Percentiles rank a stretch among this genome's conserved stretches.
These are phyloP conservation scores for Auricularia sp. DNA, from an alignment of 768 basidiomycete species.

Conservation along the genomic window DNA sequence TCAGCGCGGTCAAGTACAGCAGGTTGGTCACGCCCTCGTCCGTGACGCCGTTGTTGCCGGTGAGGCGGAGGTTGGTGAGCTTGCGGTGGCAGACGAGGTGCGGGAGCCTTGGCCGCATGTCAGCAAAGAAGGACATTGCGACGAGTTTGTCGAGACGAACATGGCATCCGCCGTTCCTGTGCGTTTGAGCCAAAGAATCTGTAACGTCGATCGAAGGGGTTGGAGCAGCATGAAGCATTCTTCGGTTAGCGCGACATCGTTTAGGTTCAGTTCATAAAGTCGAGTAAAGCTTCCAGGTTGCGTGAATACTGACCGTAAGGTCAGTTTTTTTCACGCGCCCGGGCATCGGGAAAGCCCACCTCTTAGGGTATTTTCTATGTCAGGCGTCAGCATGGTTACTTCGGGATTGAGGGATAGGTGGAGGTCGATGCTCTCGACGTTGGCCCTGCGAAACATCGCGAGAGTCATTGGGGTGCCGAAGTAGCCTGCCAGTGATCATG, in stretches of 20 bases:
- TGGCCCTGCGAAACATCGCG: neutral
- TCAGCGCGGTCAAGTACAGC: conserved; percentile 35
- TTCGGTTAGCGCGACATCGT: conserved; percentile 33
- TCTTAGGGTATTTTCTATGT: neutral
- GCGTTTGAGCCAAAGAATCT: conserved; percentile 36
- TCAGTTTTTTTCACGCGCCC: neutral
- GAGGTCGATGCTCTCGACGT: neutral
- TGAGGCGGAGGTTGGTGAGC: conserved; percentile 41
- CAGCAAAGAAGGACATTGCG: neutral
- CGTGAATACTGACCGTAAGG: conserved; percentile 32
- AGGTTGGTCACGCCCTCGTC: conserved; percentile 51
- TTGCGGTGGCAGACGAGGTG: conserved; percentile 43
- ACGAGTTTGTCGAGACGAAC: conserved; percentile 24
- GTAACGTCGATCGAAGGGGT: conserved; percentile 37
- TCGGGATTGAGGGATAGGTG: neutral
- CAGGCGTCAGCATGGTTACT: neutral
- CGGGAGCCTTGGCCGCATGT: conserved; percentile 33
- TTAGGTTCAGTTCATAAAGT: conserved; percentile 41
- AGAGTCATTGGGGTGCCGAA: neutral
- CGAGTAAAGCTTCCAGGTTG: conserved; percentile 41
- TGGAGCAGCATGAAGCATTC: conserved; percentile 42
- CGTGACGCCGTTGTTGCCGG: conserved; percentile 41
- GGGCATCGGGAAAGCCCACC: neutral
- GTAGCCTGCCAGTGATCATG: neutral
- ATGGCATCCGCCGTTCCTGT: conserved; percentile 54